Conservation (phyloP, 345 rosid genomes). For the Acer yangbiense region DNA sequence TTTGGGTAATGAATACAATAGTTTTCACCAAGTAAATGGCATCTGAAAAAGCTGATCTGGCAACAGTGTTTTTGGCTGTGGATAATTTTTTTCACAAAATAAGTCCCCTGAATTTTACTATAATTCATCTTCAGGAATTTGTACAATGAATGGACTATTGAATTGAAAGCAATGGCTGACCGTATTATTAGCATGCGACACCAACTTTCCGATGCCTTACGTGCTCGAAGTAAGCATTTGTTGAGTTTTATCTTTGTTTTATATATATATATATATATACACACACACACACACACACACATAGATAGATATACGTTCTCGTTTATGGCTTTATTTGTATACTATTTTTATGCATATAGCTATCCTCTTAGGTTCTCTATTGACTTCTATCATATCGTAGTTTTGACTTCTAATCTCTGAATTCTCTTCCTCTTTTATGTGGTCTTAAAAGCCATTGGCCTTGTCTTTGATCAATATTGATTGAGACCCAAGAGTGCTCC, state of each 20-base stretch:
- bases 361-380: neutral
- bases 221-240: constrained; percentile 43
- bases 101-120: neutral
- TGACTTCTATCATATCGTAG: neutral
- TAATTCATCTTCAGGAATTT: constrained; percentile 38
- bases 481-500: neutral
- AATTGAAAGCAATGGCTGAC: constrained; percentile 83
- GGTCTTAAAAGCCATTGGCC: neutral
- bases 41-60: neutral
- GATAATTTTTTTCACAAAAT: neutral
- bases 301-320: no score
- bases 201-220: constrained; percentile 68
- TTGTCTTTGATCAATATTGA: neutral
- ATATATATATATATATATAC: no score
- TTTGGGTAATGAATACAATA: neutral
- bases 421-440: neutral
- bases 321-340: neutral
- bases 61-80: neutral
- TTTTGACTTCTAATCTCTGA: neutral
- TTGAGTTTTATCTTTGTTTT: neutral
- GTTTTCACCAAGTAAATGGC: constrained; percentile 7
- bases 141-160: constrained; percentile 74
- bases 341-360: neutral
- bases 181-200: constrained; percentile 80
- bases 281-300: no score